A percentile compares a stretch with the other conserved stretches of the same genome.
phyloP scores from a whole-genome alignment of 495 filamentous ascomycete genomes.

The Parachaetomium inaequale region DNA sequence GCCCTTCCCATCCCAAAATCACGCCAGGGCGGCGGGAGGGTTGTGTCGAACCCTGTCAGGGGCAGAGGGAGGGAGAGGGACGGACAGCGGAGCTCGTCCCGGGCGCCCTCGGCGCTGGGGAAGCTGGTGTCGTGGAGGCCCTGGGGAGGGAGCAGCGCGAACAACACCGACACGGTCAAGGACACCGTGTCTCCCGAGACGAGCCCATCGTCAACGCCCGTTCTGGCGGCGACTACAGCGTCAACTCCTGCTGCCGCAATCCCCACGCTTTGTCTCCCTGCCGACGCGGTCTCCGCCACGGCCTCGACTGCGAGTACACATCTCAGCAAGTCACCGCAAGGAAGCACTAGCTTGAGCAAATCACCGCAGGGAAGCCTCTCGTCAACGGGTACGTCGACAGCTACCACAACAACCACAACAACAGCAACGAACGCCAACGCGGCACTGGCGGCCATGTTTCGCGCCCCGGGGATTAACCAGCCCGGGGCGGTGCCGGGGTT shows the following conservation, averaged over 20 bases:
- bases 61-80: not conserved
- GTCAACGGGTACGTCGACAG: not conserved
- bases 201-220: slow-evolving; percentile 20
- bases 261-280: slow-evolving; percentile 17
- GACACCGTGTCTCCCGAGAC: slow-evolving; percentile 10
- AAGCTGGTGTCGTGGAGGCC: slow-evolving; percentile 48
- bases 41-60: slow-evolving; percentile 21
- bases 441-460: slow-evolving; percentile 22
- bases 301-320: not conserved
- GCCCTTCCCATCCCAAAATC: not conserved
- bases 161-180: not conserved
- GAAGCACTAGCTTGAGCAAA: slow-evolving; percentile 20
- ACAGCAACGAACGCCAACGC: not conserved
- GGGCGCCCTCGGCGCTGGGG: slow-evolving; percentile 31
- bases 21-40: slow-evolving; percentile 19
- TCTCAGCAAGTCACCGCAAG: slow-evolving; percentile 19
- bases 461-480: slow-evolving; percentile 53
- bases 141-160: slow-evolving; percentile 35
- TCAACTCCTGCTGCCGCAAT: not conserved
- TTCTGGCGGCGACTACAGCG: not conserved
- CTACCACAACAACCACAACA: not conserved
- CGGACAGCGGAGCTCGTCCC: slow-evolving; percentile 1
- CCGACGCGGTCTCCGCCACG: not conserved
- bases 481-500: slow-evolving; percentile 52
- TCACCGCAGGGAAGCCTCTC: slow-evolving; percentile 26